Evolutionary conservation across 2,329 filamentous ascomycete species (phyloP).

Genomic region (Aspergillus luchuensis): DNA sequence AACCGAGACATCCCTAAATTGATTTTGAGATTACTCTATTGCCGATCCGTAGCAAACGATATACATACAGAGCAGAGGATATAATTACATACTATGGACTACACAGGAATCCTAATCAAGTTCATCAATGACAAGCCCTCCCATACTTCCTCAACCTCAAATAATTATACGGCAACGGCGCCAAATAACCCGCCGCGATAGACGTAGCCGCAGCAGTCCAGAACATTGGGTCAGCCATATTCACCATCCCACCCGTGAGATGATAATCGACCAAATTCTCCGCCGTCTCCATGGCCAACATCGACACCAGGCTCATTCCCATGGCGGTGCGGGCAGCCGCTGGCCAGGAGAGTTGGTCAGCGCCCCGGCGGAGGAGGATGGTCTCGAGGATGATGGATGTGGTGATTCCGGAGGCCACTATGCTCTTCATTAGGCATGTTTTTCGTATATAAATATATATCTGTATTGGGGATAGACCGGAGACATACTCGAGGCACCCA

Average conservation of each 20-base stretch:
- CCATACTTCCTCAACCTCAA: slow-evolving; percentile 52
- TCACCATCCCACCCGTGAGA: slow-evolving; percentile 55
- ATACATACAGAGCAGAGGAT: too few relatives aligned
- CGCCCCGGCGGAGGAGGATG: slow-evolving; percentile 51
- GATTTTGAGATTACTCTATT: too few relatives aligned
- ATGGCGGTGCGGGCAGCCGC: slow-evolving; percentile 54
- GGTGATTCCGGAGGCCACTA: slow-evolving; percentile 56
- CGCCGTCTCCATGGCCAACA: slow-evolving; percentile 60
- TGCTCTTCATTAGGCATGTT: neutral
- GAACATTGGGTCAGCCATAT: slow-evolving; percentile 51
- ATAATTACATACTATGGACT: too few relatives aligned
- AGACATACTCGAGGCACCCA: slow-evolving; percentile 54
- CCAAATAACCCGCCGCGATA: slow-evolving; percentile 38
- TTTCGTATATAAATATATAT: too few relatives aligned
- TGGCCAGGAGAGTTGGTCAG: slow-evolving; percentile 52
- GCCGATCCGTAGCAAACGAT: too few relatives aligned
- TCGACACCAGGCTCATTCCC: slow-evolving; percentile 62
- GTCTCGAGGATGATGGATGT: slow-evolving; percentile 59
- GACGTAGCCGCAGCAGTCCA: slow-evolving; percentile 53
- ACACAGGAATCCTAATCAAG: too few relatives aligned
- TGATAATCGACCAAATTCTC: slow-evolving; percentile 60
- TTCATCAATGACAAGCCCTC: slow-evolving; percentile 34
- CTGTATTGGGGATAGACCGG: too few relatives aligned
- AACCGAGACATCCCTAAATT: too few relatives aligned
- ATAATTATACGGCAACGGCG: slow-evolving; percentile 59